Conservation (phyloP, 2,329 filamentous ascomycete species). For the Helicocarpus griseus region DNA sequence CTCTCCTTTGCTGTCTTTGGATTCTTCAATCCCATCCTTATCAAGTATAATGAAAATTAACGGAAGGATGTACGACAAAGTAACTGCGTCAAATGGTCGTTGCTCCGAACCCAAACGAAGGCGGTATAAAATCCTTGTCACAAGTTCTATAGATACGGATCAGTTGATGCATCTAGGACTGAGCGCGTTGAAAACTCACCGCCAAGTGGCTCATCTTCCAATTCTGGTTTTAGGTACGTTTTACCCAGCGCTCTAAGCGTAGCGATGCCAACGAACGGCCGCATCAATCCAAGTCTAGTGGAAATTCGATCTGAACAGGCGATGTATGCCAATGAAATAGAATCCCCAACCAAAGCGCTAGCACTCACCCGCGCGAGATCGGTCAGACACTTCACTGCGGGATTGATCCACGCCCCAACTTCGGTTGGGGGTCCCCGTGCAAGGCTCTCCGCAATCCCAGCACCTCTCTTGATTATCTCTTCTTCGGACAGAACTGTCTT, state of each 20-base stretch:
- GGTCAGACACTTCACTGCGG: constrained; percentile 63
- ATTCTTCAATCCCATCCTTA: constrained; percentile 61
- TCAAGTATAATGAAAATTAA: constrained; percentile 69
- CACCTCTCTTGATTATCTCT: constrained; percentile 65
- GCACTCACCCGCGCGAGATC: constrained; percentile 67
- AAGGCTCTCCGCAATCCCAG: constrained; percentile 75
- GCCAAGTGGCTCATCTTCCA: constrained; percentile 72
- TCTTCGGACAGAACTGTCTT: constrained; percentile 60
- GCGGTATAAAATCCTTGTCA: constrained; percentile 83
- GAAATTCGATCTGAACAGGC: constrained; percentile 68
- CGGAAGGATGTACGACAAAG: constrained; percentile 77
- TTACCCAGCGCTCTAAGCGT: constrained; percentile 71
- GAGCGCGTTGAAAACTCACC: constrained; percentile 30
- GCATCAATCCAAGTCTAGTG: constrained; percentile 61
- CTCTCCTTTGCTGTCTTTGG: constrained; percentile 65
- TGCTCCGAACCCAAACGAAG: constrained; percentile 86
- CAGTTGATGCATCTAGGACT: constrained; percentile 5
- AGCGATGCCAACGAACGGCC: constrained; percentile 78
- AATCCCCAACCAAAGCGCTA: constrained; percentile 69
- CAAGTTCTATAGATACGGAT: constrained; percentile 41
- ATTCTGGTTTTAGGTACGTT: constrained; percentile 59
- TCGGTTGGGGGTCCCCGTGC: constrained; percentile 84
- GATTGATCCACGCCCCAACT: constrained; percentile 76
- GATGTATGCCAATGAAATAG: constrained; percentile 68
- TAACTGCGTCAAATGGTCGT: constrained; percentile 81